phyloP scores from a whole-genome alignment of 371 early-diverging fungal genomes.

The Umbelopsis sp. region DNA sequence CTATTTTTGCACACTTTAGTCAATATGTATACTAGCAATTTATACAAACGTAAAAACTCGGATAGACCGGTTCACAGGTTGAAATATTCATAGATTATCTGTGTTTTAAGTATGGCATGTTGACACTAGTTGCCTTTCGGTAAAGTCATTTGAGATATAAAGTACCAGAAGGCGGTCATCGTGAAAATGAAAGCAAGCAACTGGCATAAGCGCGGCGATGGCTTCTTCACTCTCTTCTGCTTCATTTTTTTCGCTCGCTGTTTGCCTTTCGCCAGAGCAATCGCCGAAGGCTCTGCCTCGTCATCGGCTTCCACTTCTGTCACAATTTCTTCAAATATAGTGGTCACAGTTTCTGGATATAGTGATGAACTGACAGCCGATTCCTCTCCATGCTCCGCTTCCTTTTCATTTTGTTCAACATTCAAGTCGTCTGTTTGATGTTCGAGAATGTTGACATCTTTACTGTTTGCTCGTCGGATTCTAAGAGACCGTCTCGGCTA shows the following conservation, averaged over 20 bases:
- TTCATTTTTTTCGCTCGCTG: not conserved
- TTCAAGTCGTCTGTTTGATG: not conserved
- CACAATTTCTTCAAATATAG: not conserved
- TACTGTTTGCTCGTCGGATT: constrained; percentile 14
- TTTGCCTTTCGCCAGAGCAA: constrained; percentile 9
- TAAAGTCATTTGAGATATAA: constrained; percentile 5
- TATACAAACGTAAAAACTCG: too few species aligned
- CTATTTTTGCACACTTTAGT: too few species aligned
- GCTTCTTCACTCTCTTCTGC: constrained; percentile 1
- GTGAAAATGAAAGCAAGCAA: not conserved
- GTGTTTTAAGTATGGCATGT: too few species aligned
- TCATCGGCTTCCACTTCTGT: constrained; percentile 7
- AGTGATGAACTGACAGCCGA: not conserved
- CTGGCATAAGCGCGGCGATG: constrained; percentile 12
- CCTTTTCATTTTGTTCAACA: not conserved
- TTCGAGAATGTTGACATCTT: not conserved
- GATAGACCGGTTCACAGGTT: too few species aligned
- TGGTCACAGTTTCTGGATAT: not conserved
- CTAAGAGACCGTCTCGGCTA: constrained; percentile 6
- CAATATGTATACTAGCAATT: too few species aligned
- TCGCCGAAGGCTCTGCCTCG: constrained; percentile 10
- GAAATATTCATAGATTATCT: too few species aligned
- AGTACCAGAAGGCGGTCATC: not conserved
- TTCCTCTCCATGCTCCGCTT: not conserved
- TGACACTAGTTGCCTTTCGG: not conserved